Evolutionary conservation across 306 rosid species (phyloP).

Genomic region (Fragaria iinumae): DNA sequence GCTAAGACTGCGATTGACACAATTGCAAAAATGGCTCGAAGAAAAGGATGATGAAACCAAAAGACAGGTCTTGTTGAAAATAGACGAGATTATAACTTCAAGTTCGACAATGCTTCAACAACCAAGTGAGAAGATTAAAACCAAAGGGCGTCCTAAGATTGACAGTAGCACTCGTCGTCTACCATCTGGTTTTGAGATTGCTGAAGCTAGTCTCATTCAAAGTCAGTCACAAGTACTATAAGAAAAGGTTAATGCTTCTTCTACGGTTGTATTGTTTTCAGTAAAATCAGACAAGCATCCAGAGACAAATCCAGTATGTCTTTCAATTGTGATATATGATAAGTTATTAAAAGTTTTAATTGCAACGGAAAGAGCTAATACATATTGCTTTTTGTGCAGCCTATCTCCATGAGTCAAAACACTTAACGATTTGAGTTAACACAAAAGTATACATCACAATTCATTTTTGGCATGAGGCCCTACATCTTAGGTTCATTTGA

Average conservation of each 20-base stretch:
- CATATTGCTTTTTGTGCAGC: background rate
- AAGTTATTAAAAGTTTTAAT: background rate
- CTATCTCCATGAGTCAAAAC: background rate
- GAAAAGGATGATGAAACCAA: no score
- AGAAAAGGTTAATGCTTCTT: background rate
- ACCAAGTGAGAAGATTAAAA: background rate
- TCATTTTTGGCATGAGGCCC: background rate
- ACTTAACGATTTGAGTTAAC: background rate
- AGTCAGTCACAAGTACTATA: background rate
- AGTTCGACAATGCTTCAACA: background rate
- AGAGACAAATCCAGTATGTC: background rate
- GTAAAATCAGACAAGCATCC: background rate
- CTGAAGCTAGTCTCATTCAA: background rate
- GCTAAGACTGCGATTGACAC: no score
- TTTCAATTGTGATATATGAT: background rate
- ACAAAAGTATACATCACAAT: background rate
- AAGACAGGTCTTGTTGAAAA: background rate
- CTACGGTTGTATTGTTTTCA: background rate
- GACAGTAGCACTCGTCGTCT: background rate
- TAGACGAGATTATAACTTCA: background rate
- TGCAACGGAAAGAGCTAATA: background rate
- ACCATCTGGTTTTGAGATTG: background rate
- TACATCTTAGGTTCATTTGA: background rate
- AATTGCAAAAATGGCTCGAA: no score
- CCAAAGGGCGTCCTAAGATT: background rate